Evolutionary conservation across 2,329 filamentous ascomycete genomes (phyloP), one percentile per base, ranked within the genome.

Genomic region (Alternaria atra): DNA sequence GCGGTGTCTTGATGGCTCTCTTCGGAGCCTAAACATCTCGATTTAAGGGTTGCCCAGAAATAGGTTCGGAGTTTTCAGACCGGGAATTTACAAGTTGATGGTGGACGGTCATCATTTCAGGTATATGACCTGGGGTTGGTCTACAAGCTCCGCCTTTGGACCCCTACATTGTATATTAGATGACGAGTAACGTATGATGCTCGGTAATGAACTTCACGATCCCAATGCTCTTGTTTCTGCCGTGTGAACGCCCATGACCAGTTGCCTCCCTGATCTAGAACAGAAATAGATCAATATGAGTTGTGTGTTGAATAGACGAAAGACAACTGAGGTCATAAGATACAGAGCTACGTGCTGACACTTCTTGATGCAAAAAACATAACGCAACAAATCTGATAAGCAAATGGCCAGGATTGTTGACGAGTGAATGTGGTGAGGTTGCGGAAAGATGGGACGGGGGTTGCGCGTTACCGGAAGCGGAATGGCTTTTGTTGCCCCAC

Each of bases 401-500:
- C 3, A 40, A 20, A 23, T 5, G 9, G 9, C 6, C 9, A 6
- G 9, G 4, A 23, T 48, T 10, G 10, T 34, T 8, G 30, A 6
- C 8, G 30, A 15, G 12, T 12, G 46, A 17, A 39, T 43, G 29
- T 25, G 17, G 17, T 56, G 53, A 40, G 12, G 53, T 55, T n/a
- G 17, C 15, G 27, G 29, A 39, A 43, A 32, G 42, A 48, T 35
- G 30, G 15, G 32, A 52, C 46, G 30, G 29, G 29, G 34, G 42
- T 53, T 34, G n/a, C 27, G 32, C 51, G 23, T 44, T 44, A 6
- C 55, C 40, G 10, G 32, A 65, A 51, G 12, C 3, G 42, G 55
- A 32, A 15, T 60, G 46, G 60, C 32, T 12, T 12, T 6, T 12
- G 37, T 44, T 58, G 62, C 61, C 57, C 62, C 66, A 65, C 67